Evolutionary conservation across 305 asterid species (phyloP), one percentile per base, ranked within the genome.

Genomic region (Rubia peregrina): DNA sequence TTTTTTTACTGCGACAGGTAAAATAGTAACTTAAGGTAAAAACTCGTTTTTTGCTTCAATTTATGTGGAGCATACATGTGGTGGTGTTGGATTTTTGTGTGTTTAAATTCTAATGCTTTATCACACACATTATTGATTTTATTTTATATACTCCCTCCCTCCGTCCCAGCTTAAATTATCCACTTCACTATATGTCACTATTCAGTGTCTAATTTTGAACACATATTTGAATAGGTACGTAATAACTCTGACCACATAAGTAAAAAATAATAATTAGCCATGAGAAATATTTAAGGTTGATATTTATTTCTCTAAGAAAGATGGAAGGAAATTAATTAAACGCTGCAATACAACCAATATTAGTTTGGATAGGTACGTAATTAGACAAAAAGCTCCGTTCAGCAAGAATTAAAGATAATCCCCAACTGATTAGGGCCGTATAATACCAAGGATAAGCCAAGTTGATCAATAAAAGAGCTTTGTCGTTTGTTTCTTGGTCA

Each of bases 371-470:
- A 12, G 16, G 38, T 60, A 60, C 41, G 17, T 60, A 60, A 60
- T 22, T 60, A 60, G 65, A 60, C 65, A 61, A 61, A 61, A 36
- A 22, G 66, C 66, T 61, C 66, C 43, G 36, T 62, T 62, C 22
- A 62, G 46, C 67, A 33, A 33, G 16, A 62, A 36, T 33, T 62
- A 33, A 36, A 33, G 14, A 38, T 6, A 56, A 43, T 5, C 4
- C 12, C 68, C 68, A 73, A 55, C 68, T 73, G 68, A 68, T 62
- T 73, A 40, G 74, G 79, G 75, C 62, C 78, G 68, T 63, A 71
- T 46, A 73, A 19, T 61, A 74, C 72, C 64, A 76, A 78, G 70
- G 44, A 22, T 74, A 42, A 49, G 42, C 73, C 72, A 69, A 73
- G 73, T 53, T 59, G 62, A 49, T 49, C 7, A 61, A 67, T 40